Conservation (phyloP, 2,329 filamentous ascomycete species). For the Alternaria dauci region DNA sequence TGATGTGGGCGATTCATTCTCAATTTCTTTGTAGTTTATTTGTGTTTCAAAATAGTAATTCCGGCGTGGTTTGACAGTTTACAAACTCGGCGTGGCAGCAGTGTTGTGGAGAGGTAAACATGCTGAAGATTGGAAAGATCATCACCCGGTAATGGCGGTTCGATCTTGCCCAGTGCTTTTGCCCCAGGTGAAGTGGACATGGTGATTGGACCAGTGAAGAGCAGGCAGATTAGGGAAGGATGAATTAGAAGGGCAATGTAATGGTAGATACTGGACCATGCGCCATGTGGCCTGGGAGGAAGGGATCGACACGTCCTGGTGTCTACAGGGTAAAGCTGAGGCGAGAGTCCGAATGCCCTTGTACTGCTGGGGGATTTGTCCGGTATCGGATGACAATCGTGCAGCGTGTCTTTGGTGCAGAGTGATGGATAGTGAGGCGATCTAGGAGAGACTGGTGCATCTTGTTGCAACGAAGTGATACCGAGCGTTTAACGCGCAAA, state of each 20-base stretch:
- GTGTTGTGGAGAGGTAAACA: too few species aligned
- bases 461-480: background rate
- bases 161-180: too few species aligned
- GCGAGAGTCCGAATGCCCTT: background rate
- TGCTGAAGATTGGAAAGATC: too few species aligned
- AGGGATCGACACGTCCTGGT: background rate
- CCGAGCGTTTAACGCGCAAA: conserved; percentile 1
- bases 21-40: background rate
- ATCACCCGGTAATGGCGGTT: too few species aligned
- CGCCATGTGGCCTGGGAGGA: background rate
- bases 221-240: too few species aligned
- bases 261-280: background rate
- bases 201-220: too few species aligned
- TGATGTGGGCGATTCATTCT: background rate
- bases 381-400: conserved; percentile 6
- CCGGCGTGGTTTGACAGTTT: background rate
- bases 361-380: background rate
- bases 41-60: background rate
- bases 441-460: background rate
- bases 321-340: background rate
- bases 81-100: background rate
- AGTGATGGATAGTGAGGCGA: conserved; percentile 4
- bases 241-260: background rate
- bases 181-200: too few species aligned
- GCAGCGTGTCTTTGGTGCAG: background rate